Base-by-base conservation (phyloP, 225 moss, liverwort and hornwort genomes). In the Lunularia cruciata region DNA sequence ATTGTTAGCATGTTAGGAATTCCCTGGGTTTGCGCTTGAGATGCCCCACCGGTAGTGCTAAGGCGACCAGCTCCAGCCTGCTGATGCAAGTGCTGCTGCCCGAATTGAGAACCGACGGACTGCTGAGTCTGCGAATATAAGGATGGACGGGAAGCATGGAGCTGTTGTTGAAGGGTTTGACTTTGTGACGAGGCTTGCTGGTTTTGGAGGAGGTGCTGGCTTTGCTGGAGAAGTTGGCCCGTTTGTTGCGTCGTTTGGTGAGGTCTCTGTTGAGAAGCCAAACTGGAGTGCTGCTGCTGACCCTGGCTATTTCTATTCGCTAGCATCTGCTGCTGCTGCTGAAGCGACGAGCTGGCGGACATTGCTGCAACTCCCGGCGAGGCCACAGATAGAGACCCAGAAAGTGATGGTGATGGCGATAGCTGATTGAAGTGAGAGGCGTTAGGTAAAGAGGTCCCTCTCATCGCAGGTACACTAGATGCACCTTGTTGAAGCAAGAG, bases 201-300 rank as follows among this genome's bases (percentile, higher is more conserved):
- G 58, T 40, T 53, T 49, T 78, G 82, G 46, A 78, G 47, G 25
- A 70, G 23, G 26, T 77, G 82, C 42, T 74, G 75, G 60, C 61
- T 83, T 52, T 83, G 78, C 75, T 83, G 82, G 52, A 78, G 14
- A 59, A 72, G 72, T 40, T 78, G 82, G 19, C 69, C 66, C 0
- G 68, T 63, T 63, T 72, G 82, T 72, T 83, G 82, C 31, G 75
- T 9, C 19, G 60, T 18, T 38, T 83, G 82, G 58, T 78, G 82
- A 57, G 68, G 47, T 49, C 81, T 76, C 25, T 81, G 81, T 70
- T 81, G 81, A 37, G 70, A 42, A 28, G 78, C 67, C 57, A 75
- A 34, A 34, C 43, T 69, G 63, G 55, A 32, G 33, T 83, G 82
- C 49, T 77, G 81, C 60, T 79, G 80, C 46, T 76, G 80, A 58